Evolutionary conservation across 2,329 filamentous ascomycete genomes (phyloP), one percentile per base, ranked within the genome.

Genomic region (Lachnellula occidentalis): DNA sequence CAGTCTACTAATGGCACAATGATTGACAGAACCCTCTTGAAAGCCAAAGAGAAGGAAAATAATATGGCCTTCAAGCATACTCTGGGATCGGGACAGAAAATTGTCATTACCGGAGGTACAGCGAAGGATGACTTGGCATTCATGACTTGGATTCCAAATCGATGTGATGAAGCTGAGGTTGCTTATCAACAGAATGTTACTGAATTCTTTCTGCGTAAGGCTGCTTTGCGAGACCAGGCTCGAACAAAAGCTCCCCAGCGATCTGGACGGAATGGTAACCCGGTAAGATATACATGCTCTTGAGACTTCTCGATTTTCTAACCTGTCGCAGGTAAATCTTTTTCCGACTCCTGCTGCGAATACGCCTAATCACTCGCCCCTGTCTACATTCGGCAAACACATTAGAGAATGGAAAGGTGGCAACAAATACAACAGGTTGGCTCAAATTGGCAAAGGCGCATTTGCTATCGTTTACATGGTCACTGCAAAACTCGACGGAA

Each of bases 391-490:
- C 15, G 60, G 57, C 43, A 63, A 58, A 46, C 45, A 73, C 73
- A 64, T 78, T 70, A 82, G 72, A 71, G 89, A 75, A 78, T 96
- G 90, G 92, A 86, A 84, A 58, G 94, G 94, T 36, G 91, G 90
- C 1, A 77, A 81, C 5, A 85, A 83, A 58, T 99, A 97, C 73
- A 95, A 95, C 66, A 85, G 90, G 22, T 82, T 90, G 9, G 83
- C 85, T 24, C 78, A 83, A 48, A 87, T 99, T 59, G 94, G 94
- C 45, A 94, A 94, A 69, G 94, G 94, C 5, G 92, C 94, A 3
- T 99, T 99, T 74, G 94, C 94, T 4, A 90, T 86, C 0, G 94
- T 99, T 1, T 92, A 96, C 72, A 90, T 91, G 69, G 80, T 96
- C 24, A 92, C 92, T 1, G 86, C 87, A 17, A 95, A 91, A 71